These are phyloP conservation scores for Podosphaera aphanis DNA, from an alignment of 2,329 filamentous ascomycete genomes.

Conservation along the genomic window DNA sequence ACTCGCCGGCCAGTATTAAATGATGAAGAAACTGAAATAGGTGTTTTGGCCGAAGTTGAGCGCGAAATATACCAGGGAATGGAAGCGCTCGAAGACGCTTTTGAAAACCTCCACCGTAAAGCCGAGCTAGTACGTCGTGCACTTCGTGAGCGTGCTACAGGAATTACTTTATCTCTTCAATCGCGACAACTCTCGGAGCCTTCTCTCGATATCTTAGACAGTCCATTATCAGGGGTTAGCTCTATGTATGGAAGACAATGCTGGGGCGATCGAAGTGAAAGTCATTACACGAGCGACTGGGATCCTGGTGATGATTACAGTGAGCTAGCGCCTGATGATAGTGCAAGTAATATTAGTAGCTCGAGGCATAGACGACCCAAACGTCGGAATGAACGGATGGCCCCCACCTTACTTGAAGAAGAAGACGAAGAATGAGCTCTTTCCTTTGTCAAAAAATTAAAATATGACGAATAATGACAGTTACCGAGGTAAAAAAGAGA, in stretches of 20 bases:
- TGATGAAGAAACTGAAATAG: conserved; percentile 85
- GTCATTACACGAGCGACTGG: conserved; percentile 20
- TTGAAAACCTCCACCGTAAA: conserved; percentile 69
- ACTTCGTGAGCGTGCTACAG: conserved; percentile 61
- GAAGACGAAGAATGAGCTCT: conserved; percentile 24
- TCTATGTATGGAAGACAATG: conserved; percentile 15
- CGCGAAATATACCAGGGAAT: conserved; percentile 82
- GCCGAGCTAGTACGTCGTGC: conserved; percentile 61
- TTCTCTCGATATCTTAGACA: conserved; percentile 16
- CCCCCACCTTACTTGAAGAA: conserved; percentile 50
- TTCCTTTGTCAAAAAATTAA: neutral
- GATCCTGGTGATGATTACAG: conserved; percentile 25
- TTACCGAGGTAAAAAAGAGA: too few species aligned
- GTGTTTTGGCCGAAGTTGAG: conserved; percentile 72
- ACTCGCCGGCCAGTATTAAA: conserved; percentile 47
- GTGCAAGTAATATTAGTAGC: conserved; percentile 57
- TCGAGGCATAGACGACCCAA: conserved; percentile 43
- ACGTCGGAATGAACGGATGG: conserved; percentile 42
- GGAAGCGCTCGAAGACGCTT: conserved; percentile 84
- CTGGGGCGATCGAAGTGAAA: conserved; percentile 20
- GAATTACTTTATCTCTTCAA: conserved; percentile 24
- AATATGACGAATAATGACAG: neutral
- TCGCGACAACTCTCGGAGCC: conserved; percentile 8
- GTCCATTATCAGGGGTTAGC: conserved; percentile 18
- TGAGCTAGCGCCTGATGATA: conserved; percentile 54